These are phyloP conservation scores for Podospora didyma DNA, from an alignment of 495 filamentous ascomycete species.

Conservation along the genomic window DNA sequence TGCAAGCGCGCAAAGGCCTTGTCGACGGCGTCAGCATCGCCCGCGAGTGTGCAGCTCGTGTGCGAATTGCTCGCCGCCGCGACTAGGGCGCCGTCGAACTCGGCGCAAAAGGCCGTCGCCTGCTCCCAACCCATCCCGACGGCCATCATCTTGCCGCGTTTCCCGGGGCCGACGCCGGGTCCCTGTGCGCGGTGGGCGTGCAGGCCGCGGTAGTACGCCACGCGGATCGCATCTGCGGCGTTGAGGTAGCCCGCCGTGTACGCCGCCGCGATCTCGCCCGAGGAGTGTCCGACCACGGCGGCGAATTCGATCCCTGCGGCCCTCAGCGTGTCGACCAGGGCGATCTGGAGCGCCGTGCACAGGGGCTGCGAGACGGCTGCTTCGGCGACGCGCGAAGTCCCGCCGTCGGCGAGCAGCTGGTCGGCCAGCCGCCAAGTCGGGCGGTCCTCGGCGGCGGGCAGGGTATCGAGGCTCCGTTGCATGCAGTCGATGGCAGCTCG, in stretches of 20 bases:
- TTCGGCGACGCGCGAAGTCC: slow-evolving; percentile 32
- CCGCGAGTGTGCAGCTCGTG: slow-evolving; percentile 41
- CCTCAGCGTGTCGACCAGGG: slow-evolving; percentile 45
- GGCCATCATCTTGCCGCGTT: slow-evolving; percentile 40
- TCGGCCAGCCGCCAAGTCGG: slow-evolving; percentile 5
- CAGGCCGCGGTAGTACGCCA: slow-evolving; percentile 41
- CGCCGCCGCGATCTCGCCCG: slow-evolving; percentile 52
- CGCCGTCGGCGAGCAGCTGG: slow-evolving; percentile 17
- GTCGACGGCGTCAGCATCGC: slow-evolving; percentile 33
- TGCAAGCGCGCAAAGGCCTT: slow-evolving; percentile 25
- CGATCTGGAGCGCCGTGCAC: slow-evolving; percentile 47
- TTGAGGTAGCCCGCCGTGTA: slow-evolving; percentile 38
- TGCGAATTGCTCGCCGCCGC: slow-evolving; percentile 50
- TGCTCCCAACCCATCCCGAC: slow-evolving; percentile 29
- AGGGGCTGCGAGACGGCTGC: slow-evolving; percentile 38
- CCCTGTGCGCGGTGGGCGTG: slow-evolving; percentile 16
- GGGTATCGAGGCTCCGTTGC: slow-evolving; percentile 14
- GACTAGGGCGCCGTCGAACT: slow-evolving; percentile 6
- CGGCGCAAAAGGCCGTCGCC: slow-evolving; percentile 6
- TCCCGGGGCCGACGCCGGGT: background rate
- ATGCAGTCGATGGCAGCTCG: slow-evolving; percentile 20
- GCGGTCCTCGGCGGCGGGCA: background rate
- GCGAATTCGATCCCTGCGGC: slow-evolving; percentile 40
- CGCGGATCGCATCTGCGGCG: slow-evolving; percentile 41
- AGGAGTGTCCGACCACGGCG: slow-evolving; percentile 56